phyloP scores from a whole-genome alignment of 495 filamentous ascomycete genomes.

The Podospora comata region DNA sequence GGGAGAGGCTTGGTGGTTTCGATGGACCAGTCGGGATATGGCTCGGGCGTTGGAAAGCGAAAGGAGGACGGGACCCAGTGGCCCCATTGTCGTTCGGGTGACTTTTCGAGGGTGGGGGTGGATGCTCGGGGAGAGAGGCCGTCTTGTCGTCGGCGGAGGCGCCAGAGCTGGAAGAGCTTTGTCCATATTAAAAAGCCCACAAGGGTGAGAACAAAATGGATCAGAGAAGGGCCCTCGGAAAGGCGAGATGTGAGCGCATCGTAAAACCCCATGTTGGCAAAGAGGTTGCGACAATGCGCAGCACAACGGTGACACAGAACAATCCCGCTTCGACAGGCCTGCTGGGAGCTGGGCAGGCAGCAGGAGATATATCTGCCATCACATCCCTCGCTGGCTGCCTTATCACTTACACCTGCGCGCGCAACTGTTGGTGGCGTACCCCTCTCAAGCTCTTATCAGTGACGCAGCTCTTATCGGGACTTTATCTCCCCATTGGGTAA shows the following conservation, averaged over 20 bases:
- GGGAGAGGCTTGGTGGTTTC: conserved; percentile 69
- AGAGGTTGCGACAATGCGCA: neutral
- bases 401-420: neutral
- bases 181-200: neutral
- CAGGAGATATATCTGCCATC: neutral
- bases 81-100: conserved; percentile 23
- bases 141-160: neutral
- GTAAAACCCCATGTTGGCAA: neutral
- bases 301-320: neutral
- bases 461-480: conserved; percentile 20
- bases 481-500: conserved; percentile 23
- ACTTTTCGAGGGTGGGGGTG: conserved; percentile 9
- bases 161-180: neutral
- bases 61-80: conserved; percentile 72
- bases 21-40: conserved; percentile 72
- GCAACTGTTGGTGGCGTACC: neutral
- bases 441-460: conserved; percentile 4
- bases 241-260: neutral
- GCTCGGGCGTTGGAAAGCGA: conserved; percentile 60
- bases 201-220: neutral
- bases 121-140: conserved; percentile 1
- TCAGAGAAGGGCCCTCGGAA: neutral
- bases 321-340: too few relatives aligned
- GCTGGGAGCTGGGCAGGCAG: neutral
- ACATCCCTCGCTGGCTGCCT: neutral